Conservation (phyloP, 2,329 filamentous ascomycete species). For the Alternaria triticina region DNA sequence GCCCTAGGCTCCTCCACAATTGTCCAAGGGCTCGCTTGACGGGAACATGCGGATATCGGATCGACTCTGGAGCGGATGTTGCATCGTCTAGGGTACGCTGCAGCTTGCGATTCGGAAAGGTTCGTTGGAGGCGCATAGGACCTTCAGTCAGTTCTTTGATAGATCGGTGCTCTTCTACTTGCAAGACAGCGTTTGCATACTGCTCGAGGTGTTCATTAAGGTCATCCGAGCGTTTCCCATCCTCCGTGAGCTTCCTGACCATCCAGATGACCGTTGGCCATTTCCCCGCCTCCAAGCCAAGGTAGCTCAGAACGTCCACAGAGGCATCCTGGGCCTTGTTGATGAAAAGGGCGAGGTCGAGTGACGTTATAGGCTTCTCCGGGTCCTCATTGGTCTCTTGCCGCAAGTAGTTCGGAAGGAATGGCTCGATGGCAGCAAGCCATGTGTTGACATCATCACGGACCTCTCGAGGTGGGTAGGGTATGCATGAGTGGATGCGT, state of each 20-base stretch:
- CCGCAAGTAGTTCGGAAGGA: slow-evolving; percentile 46
- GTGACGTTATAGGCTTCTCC: slow-evolving; percentile 27
- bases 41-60: slow-evolving; percentile 22
- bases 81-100: slow-evolving; percentile 30
- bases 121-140: slow-evolving; percentile 26
- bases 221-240: slow-evolving; percentile 23
- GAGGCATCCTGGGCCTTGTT: slow-evolving; percentile 36
- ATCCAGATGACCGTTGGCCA: slow-evolving; percentile 57
- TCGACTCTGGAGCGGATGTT: slow-evolving; percentile 34
- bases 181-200: slow-evolving; percentile 25
- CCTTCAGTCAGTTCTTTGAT: slow-evolving; percentile 33
- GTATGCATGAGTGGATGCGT: slow-evolving; percentile 23
- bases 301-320: slow-evolving; percentile 49
- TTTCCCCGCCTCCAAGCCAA: slow-evolving; percentile 49
- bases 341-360: slow-evolving; percentile 36
- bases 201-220: slow-evolving; percentile 19
- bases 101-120: slow-evolving; percentile 18
- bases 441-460: slow-evolving; percentile 41
- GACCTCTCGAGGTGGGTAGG: slow-evolving; percentile 24
- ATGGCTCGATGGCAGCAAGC: slow-evolving; percentile 45
- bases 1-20: slow-evolving; percentile 55
- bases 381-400: slow-evolving; percentile 4
- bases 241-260: slow-evolving; percentile 51
- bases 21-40: slow-evolving; percentile 51
- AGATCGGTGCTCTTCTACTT: slow-evolving; percentile 15